phyloP scores from a whole-genome alignment of 2,329 filamentous ascomycete genomes.

The Fusarium poae region DNA sequence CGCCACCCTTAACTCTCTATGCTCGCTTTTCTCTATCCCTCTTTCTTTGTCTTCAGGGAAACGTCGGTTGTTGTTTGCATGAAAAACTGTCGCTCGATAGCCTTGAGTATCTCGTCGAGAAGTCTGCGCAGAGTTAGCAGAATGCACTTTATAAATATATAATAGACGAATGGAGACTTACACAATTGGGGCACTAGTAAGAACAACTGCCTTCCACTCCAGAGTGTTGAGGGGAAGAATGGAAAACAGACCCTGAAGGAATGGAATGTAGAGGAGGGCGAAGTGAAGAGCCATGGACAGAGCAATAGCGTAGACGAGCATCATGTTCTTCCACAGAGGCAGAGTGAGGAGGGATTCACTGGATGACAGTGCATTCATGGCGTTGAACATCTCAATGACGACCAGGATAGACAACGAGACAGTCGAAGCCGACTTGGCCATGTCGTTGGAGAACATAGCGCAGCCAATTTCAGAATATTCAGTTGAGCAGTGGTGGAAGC shows the following conservation, averaged over 20 bases:
- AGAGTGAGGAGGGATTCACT: constrained; percentile 94
- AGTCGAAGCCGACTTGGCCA: constrained; percentile 90
- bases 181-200: constrained; percentile 93
- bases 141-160: background rate
- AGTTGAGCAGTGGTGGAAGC: constrained; percentile 93
- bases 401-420: constrained; percentile 93
- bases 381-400: constrained; percentile 99
- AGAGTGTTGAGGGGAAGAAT: constrained; percentile 87
- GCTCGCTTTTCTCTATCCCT: constrained; percentile 57
- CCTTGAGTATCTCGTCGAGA: constrained; percentile 88
- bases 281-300: constrained; percentile 97
- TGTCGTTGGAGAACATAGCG: constrained; percentile 87
- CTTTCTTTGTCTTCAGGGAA: constrained; percentile 65
- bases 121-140: constrained; percentile 64
- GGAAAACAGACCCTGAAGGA: constrained; percentile 89
- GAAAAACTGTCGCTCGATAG: constrained; percentile 77
- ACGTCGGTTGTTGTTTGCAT: constrained; percentile 62
- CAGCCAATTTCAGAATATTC: constrained; percentile 92
- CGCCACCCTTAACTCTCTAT: constrained; percentile 32
- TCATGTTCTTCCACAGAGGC: constrained; percentile 97
- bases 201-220: constrained; percentile 93
- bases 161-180: constrained; percentile 64
- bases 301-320: constrained; percentile 93
- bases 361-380: constrained; percentile 96
- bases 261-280: constrained; percentile 89